These are phyloP conservation scores for Tolypocladium paradoxum DNA, from an alignment of 2,329 filamentous ascomycete species.

Conservation along the genomic window DNA sequence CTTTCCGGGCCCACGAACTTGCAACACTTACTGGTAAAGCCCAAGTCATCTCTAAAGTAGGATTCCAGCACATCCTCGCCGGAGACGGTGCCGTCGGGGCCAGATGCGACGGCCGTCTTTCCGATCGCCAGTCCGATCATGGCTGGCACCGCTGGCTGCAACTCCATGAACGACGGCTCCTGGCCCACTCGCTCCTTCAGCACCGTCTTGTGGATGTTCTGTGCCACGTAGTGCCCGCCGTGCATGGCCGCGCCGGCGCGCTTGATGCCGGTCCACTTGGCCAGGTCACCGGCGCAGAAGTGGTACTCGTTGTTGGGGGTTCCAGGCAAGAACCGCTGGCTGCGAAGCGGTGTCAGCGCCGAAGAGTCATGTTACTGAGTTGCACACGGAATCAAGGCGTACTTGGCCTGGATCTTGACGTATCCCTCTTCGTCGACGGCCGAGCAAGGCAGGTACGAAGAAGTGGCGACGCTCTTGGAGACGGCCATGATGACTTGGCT, in stretches of 20 bases:
- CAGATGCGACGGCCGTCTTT: slow-evolving; percentile 55
- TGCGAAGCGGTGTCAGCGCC: slow-evolving; percentile 12
- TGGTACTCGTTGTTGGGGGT: slow-evolving; percentile 50
- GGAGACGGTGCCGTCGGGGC: slow-evolving; percentile 43
- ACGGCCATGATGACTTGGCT: slow-evolving; percentile 61
- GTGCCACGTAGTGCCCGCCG: slow-evolving; percentile 54
- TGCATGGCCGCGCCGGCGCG: slow-evolving; percentile 68
- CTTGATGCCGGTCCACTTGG: slow-evolving; percentile 68
- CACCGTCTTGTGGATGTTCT: slow-evolving; percentile 58
- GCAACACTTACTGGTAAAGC: slow-evolving; percentile 45
- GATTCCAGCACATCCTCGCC: slow-evolving; percentile 52
- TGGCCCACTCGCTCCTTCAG: slow-evolving; percentile 27
- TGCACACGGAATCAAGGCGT: slow-evolving; percentile 13
- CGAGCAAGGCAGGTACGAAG: slow-evolving; percentile 47
- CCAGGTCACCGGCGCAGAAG: slow-evolving; percentile 60
- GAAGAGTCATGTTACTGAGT: background rate
- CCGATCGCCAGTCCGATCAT: slow-evolving; percentile 65
- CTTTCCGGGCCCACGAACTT: no score
- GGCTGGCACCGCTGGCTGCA: slow-evolving; percentile 41
- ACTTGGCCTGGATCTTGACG: slow-evolving; percentile 50
- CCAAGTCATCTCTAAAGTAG: slow-evolving; percentile 61
- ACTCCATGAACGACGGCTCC: slow-evolving; percentile 33
- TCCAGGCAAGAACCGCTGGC: slow-evolving; percentile 41
- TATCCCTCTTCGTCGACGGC: slow-evolving; percentile 54
- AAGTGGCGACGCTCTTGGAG: slow-evolving; percentile 50